Base-by-base conservation (phyloP, 106 monocot species). In the Dendrobium huoshanense region DNA sequence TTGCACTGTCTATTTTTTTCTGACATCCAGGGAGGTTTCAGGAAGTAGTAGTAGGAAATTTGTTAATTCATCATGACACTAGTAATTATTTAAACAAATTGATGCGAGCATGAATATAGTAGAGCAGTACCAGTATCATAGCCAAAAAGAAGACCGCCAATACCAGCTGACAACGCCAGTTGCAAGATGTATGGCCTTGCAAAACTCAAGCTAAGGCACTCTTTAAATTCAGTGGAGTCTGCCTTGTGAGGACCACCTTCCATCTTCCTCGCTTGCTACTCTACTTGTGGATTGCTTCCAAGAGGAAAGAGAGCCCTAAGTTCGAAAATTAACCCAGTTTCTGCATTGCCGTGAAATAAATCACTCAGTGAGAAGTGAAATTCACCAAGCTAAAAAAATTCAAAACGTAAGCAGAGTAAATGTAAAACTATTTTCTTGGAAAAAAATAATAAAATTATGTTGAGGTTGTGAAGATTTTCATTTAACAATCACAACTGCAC, bases 91-190 rank as follows among this genome's bases (percentile, higher is more conserved):
- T 70, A 11, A 10, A 70, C 22, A 70, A 31, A 29, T 37, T 31
- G 37, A 70, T 37, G 42, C 42, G 19, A 74, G 1, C 16, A 74
- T 44, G 29, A n/a, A 74, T 20, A 6, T 43, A 76, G 37, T 3
- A 33, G 70, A 51, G n/a, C 1, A 37, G 18, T 88, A 95, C 95
- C 95, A 67, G 95, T 95, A 77, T 95, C 92, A 67, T 95, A 95
- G 67, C 95, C 95, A 55, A 95, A 95, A 47, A 95, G 92, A 9
- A 92, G 85, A 33, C 95, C 95, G 56, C 95, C 92, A 40, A 95
- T 92, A 41, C 95, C 95, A 58, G 95, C 95, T 73, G 95, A 90
- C 45, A 95, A 75, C 51, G 92, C 90, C 55, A 95, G 87, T 18
- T 78, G 86, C 67, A 95, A 80, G 78, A 92, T 90, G 79, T 92